Base-by-base conservation (phyloP, 2,329 filamentous ascomycete species). In the Xylariomycetidae sp. region DNA sequence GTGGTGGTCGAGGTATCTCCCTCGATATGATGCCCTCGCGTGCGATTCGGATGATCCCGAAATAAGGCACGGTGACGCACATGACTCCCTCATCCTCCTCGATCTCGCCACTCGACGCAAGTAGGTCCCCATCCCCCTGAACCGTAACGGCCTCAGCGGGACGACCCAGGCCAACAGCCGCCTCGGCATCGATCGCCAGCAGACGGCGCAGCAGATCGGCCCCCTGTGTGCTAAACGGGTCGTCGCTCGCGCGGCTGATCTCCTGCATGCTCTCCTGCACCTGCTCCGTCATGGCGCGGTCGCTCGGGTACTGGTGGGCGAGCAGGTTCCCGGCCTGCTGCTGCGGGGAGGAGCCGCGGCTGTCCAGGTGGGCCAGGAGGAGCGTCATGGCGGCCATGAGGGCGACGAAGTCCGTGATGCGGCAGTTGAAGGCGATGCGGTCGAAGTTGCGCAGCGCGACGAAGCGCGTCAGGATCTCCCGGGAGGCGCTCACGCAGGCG, bases 371-470 rank as follows among this genome's bases (percentile, higher is more conserved):
- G 9, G 57, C 57, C 6, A 66, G 43, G 4, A 61, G 19, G 3
- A 67, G 46, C 4, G 61, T 58, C 45, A 62, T 55, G 5, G 48
- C 51, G 4, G 62, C 60, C 40, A 59, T 41, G 5, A 66, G 49
- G 2, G 58, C 59, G 8, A 58, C 42, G 38, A 64, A 65, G 38
- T 65, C 59, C 10, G 57, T 43, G 2, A 46, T 36, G 1, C 56
- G 52, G 28, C 48, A 64, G 40, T 46, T 49, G 20, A 42, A 51
- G 3, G 50, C 38, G 9, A 50, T 37, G 1, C 38, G 42, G 20
- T 57, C 51, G 42, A 57, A 54, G 18, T 34, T 44, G 4, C 58
- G 56, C 25, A 53, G 47, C 4, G 47, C 35, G 34, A 61, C 46
- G 31, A 58, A 63, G n/a, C 58, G 57, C 6, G 39, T 37, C 3